These are phyloP conservation scores for Aureobasidium uvarum DNA, from an alignment of 2,329 filamentous ascomycete species.

Conservation along the genomic window DNA sequence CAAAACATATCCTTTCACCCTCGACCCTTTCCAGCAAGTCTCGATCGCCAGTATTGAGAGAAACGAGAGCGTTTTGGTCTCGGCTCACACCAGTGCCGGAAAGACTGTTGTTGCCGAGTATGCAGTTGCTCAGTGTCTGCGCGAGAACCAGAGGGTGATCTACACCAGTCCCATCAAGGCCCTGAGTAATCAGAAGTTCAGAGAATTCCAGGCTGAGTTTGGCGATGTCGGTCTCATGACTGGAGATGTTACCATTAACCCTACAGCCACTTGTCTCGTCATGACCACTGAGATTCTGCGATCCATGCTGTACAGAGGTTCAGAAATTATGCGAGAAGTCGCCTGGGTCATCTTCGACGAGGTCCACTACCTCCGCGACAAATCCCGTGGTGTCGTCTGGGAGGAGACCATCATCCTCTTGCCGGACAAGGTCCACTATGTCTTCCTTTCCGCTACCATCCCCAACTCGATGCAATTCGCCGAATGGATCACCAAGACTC, in stretches of 20 bases:
- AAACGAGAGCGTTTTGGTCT: conserved; percentile 94
- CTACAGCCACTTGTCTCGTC: conserved; percentile 93
- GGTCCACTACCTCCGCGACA: conserved; percentile 97
- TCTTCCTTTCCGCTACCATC: conserved; percentile 96
- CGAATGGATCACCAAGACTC: conserved; percentile 98
- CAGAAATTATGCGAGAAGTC: conserved; percentile 99
- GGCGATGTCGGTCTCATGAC: conserved; percentile 98
- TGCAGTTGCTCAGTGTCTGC: conserved; percentile 93
- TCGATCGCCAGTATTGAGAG: conserved; percentile 93
- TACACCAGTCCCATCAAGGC: conserved; percentile 99
- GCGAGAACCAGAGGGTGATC: conserved; percentile 96
- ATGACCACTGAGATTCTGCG: conserved; percentile 99
- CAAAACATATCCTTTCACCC: conserved; percentile 78
- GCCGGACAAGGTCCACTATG: conserved; percentile 97
- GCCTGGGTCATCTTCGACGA: conserved; percentile 99
- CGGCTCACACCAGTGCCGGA: conserved; percentile 94
- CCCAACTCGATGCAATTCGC: conserved; percentile 99
- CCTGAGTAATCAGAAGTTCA: conserved; percentile 96
- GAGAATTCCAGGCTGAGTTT: conserved; percentile 94
- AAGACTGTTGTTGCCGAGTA: conserved; percentile 99
- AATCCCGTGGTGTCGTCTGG: conserved; percentile 93
- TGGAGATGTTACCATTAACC: conserved; percentile 98
- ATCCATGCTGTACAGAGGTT: conserved; percentile 96
- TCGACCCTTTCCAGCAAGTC: conserved; percentile 96
- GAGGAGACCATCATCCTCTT: conserved; percentile 98